These are phyloP conservation scores for Rhodotorula kratochvilovae DNA, from an alignment of 768 basidiomycete genomes.

Conservation along the genomic window DNA sequence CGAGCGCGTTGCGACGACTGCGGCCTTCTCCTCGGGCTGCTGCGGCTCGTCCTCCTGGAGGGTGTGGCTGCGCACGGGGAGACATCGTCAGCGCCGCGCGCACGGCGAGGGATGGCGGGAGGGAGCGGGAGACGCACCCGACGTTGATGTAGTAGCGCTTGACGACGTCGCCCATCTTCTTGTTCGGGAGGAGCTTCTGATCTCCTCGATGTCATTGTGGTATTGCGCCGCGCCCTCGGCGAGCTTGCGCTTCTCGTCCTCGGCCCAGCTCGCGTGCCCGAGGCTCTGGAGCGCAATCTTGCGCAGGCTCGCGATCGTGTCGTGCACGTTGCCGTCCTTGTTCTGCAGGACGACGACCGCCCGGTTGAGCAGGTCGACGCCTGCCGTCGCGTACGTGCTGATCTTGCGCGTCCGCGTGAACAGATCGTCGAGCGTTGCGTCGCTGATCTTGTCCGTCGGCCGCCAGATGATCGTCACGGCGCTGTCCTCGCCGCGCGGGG, in stretches of 20 bases:
- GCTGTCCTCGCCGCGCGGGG: conserved; percentile 28
- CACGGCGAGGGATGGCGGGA: background rate
- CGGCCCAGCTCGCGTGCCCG: conserved; percentile 38
- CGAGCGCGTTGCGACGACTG: conserved; percentile 18
- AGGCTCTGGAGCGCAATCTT: conserved; percentile 22
- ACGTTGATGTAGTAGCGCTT: conserved; percentile 40
- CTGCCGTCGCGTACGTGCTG: conserved; percentile 20
- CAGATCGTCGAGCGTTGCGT: conserved; percentile 14
- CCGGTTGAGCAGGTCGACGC: conserved; percentile 37
- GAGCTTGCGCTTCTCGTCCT: conserved; percentile 30
- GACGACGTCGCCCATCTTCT: conserved; percentile 40
- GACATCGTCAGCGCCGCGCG: background rate
- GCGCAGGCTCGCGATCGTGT: conserved; percentile 19
- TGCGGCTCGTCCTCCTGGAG: conserved; percentile 37
- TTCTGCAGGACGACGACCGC: conserved; percentile 28
- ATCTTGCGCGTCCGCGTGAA: conserved; percentile 22
- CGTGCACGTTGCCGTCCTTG: conserved; percentile 21
- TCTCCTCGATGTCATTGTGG: conserved; percentile 42
- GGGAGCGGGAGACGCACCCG: conserved; percentile 13
- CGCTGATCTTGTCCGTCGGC: conserved; percentile 6
- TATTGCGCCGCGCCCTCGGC: conserved; percentile 27
- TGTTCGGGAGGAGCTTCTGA: conserved; percentile 24
- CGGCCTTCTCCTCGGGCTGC: conserved; percentile 36
- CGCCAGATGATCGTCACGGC: conserved; percentile 21
- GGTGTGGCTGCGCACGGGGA: conserved; percentile 19